phyloP scores from a whole-genome alignment of 768 basidiomycete species.

The Boletellus emodensis region DNA sequence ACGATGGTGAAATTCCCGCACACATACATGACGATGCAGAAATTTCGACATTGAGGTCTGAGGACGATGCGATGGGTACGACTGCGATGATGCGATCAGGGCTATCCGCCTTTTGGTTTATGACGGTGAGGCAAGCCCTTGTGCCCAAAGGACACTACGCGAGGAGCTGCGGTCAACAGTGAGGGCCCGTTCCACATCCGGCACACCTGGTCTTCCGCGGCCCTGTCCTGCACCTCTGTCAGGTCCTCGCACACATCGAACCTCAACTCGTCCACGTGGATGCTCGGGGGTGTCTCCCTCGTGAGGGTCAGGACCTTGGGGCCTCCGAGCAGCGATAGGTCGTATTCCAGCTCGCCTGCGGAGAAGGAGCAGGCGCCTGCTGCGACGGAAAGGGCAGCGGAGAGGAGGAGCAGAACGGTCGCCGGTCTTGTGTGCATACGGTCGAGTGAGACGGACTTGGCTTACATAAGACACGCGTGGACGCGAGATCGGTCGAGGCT shows the following conservation, averaged over 20 bases:
- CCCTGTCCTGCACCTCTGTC: constrained; percentile 39
- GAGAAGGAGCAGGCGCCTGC: constrained; percentile 49
- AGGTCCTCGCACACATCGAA: constrained; percentile 71
- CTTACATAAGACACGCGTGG: constrained; percentile 33
- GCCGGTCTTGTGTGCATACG: constrained; percentile 21
- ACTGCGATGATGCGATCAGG: constrained; percentile 64
- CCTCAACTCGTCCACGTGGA: constrained; percentile 51
- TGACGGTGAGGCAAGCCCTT: constrained; percentile 68
- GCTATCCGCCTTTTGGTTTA: constrained; percentile 53
- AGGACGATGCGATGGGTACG: constrained; percentile 62
- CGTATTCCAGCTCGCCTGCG: constrained; percentile 46
- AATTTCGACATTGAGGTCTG: constrained; percentile 26
- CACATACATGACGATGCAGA: constrained; percentile 37
- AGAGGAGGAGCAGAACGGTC: constrained; percentile 20
- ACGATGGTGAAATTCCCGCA: not conserved
- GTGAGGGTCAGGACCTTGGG: constrained; percentile 48
- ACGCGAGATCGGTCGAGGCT: constrained; percentile 21
- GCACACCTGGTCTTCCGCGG: constrained; percentile 66
- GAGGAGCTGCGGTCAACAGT: constrained; percentile 5
- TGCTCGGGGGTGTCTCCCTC: constrained; percentile 61
- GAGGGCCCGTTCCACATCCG: not conserved
- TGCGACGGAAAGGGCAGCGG: constrained; percentile 17
- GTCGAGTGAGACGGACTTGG: not conserved
- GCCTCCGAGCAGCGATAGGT: constrained; percentile 54
- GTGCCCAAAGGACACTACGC: constrained; percentile 64